phyloP scores from a whole-genome alignment of 2,329 filamentous ascomycete genomes.

The Stromatinia cepivora region DNA sequence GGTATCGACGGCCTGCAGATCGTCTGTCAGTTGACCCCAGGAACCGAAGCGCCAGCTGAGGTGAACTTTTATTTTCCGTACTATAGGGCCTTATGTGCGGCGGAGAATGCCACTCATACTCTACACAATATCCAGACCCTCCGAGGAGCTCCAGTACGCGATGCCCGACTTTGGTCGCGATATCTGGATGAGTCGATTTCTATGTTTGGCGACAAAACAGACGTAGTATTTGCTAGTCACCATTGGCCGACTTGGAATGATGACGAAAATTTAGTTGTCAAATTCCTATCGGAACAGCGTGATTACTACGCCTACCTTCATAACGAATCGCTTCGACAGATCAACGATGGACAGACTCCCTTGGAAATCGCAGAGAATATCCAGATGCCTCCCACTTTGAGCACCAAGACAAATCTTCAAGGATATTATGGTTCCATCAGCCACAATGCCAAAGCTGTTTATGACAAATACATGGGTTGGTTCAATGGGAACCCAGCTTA shows the following conservation, averaged over 20 bases:
- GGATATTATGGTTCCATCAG: constrained; percentile 45
- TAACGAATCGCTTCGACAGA: constrained; percentile 45
- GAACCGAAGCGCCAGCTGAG: constrained; percentile 47
- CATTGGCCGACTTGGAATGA: constrained; percentile 46
- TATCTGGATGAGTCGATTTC: constrained; percentile 44
- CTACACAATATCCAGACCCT: constrained; percentile 48
- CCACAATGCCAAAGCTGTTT: constrained; percentile 46
- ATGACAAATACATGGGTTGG: constrained; percentile 40
- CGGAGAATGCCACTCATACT: constrained; percentile 45
- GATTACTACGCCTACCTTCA: constrained; percentile 46
- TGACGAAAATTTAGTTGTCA: neutral
- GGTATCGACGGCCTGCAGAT: constrained; percentile 43
- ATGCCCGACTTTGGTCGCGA: constrained; percentile 45
- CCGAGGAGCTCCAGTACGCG: constrained; percentile 45
- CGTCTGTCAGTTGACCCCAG: constrained; percentile 46
- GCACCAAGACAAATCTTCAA: constrained; percentile 39
- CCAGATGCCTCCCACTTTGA: constrained; percentile 41
- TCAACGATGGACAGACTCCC: constrained; percentile 44
- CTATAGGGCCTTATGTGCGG: constrained; percentile 42
- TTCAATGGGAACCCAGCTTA: constrained; percentile 41
- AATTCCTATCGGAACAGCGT: constrained; percentile 42
- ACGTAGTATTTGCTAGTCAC: constrained; percentile 45
- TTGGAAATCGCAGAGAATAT: constrained; percentile 46
- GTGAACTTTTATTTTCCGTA: constrained; percentile 47
- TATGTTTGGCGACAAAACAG: constrained; percentile 40